Evolutionary conservation across 805 yeast genomes (phyloP).

Genomic region (Nakazawaea molendinolei): DNA sequence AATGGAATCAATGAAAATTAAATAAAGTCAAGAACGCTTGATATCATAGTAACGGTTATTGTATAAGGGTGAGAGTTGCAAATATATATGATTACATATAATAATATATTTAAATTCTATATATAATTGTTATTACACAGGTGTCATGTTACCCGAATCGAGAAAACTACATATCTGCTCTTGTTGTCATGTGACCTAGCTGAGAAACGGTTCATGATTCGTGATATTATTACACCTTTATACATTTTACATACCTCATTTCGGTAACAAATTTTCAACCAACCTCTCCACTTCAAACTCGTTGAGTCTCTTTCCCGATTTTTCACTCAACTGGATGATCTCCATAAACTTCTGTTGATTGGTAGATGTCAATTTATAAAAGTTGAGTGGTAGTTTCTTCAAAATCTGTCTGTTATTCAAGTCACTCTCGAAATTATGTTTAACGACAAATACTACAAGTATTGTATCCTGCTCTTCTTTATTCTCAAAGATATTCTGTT

Average conservation of each 20-base stretch:
- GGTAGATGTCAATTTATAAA: slow-evolving; percentile 6
- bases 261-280: slow-evolving; percentile 5
- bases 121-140: too few relatives aligned
- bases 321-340: slow-evolving; percentile 1
- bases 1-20: too few relatives aligned
- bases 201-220: too few relatives aligned
- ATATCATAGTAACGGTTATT: too few relatives aligned
- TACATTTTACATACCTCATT: too few relatives aligned
- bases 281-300: slow-evolving; percentile 4
- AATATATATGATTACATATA: slow-evolving; percentile 2
- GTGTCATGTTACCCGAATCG: too few relatives aligned
- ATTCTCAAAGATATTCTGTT: neutral
- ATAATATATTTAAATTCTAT: slow-evolving; percentile 3
- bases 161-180: too few relatives aligned
- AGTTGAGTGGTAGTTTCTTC: slow-evolving; percentile 5
- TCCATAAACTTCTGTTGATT: slow-evolving; percentile 10
- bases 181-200: too few relatives aligned
- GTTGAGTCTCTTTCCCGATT: neutral
- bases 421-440: slow-evolving; percentile 6
- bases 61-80: neutral
- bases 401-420: neutral
- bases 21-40: too few relatives aligned
- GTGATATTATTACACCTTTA: too few relatives aligned
- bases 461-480: neutral
- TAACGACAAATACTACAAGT: slow-evolving; percentile 5